These are phyloP conservation scores for Deuterostichococcus epilithicus DNA, from an alignment of 139 green algal genomes.

Conservation along the genomic window DNA sequence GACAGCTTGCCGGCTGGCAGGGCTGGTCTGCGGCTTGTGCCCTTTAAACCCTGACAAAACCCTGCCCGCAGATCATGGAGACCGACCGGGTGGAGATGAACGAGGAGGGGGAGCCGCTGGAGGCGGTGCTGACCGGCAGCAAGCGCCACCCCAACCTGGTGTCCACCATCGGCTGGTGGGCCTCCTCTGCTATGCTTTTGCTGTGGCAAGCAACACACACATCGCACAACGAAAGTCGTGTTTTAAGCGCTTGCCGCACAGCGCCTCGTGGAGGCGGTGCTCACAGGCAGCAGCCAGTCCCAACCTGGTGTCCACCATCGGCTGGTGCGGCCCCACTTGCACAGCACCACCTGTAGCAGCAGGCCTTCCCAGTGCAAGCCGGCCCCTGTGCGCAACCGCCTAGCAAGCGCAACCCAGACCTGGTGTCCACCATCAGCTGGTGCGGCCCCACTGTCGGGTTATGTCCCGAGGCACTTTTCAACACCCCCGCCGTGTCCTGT, in stretches of 20 bases:
- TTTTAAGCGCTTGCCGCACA: too few relatives aligned
- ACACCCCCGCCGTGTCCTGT: too few relatives aligned
- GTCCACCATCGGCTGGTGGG: not conserved
- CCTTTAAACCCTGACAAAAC: too few relatives aligned
- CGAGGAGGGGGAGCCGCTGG: conserved; percentile 14
- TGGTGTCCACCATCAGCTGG: not conserved
- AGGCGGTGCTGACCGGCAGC: conserved; percentile 31
- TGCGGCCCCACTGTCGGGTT: not conserved
- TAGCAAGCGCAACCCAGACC: not conserved
- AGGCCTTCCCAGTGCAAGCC: too few relatives aligned
- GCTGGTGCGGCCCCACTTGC: not conserved
- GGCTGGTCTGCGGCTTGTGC: too few relatives aligned
- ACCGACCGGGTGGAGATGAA: not conserved
- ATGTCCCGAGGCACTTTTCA: not conserved
- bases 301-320: not conserved
- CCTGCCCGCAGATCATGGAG: too few relatives aligned
- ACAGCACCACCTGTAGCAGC: not conserved
- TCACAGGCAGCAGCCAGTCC: not conserved
- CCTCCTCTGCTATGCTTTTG: too few relatives aligned
- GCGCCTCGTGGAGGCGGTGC: too few relatives aligned
- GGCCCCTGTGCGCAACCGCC: too few relatives aligned
- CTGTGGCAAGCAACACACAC: not conserved
- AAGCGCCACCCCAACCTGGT: conserved; percentile 53
- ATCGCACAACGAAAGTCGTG: too few relatives aligned
- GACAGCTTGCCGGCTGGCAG: too few relatives aligned